Conservation (phyloP, 106 monocot species). For the Dendrobium officinale region DNA sequence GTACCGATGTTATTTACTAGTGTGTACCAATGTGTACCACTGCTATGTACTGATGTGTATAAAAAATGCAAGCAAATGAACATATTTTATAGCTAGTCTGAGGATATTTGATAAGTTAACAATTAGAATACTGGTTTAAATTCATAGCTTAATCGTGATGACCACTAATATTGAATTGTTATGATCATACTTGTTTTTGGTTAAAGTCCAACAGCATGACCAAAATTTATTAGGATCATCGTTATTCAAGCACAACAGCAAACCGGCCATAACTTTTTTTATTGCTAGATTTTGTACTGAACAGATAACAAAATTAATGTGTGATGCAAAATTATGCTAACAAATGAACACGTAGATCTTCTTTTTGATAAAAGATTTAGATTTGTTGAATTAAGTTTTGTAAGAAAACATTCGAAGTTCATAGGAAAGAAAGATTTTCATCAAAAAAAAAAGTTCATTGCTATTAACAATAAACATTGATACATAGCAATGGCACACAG, state of each 20-base stretch:
- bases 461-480: background rate
- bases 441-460: no score
- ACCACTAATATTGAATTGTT: background rate
- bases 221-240: background rate
- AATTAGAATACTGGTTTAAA: no score
- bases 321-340: background rate
- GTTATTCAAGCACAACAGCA: background rate
- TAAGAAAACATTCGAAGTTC: no score
- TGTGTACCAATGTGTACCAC: no score
- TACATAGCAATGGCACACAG: no score
- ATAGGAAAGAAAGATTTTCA: no score
- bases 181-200: background rate
- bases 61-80: no score
- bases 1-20: no score
- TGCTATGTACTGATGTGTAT: no score
- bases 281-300: background rate
- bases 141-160: conserved; percentile 13
- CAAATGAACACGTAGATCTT: background rate
- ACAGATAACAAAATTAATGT: background rate
- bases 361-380: background rate
- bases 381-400: no score
- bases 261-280: background rate
- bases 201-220: background rate
- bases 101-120: no score
- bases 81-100: no score